Evolutionary conservation across 768 basidiomycete species (phyloP).

Genomic region (Ramaria sp.): DNA sequence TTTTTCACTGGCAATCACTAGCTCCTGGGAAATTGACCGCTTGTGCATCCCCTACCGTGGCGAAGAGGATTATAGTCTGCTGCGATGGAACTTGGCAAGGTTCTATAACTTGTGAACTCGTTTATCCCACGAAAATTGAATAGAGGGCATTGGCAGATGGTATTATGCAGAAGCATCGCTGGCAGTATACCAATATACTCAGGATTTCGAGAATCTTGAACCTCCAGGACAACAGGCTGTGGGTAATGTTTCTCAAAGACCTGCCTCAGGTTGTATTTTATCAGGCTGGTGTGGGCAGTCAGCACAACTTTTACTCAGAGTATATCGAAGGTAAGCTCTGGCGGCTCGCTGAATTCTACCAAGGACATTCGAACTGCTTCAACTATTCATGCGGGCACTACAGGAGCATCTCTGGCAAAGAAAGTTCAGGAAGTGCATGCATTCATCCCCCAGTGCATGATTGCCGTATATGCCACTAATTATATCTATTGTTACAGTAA

Average conservation of each 20-base stretch:
- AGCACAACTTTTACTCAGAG: conserved; percentile 43
- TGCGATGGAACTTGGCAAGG: conserved; percentile 48
- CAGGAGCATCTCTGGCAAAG: conserved; percentile 49
- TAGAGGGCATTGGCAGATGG: conserved; percentile 27
- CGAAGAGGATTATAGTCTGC: conserved; percentile 59
- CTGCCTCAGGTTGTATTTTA: conserved; percentile 58
- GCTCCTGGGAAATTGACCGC: no score
- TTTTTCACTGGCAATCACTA: no score
- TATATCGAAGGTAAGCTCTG: conserved; percentile 42
- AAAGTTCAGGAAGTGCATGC: conserved; percentile 73
- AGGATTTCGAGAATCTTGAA: conserved; percentile 21
- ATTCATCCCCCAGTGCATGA: conserved; percentile 61
- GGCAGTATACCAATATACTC: conserved; percentile 13
- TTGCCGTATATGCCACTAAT: neutral
- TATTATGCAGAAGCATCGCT: conserved; percentile 16
- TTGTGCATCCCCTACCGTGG: conserved; percentile 11
- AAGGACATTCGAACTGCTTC: neutral
- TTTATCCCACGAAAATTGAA: neutral
- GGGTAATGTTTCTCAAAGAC: conserved; percentile 25
- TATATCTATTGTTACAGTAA: conserved; percentile 33
- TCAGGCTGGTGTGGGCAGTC: conserved; percentile 51
- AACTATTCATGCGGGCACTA: conserved; percentile 35
- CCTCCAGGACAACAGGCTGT: conserved; percentile 22
- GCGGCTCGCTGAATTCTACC: neutral
- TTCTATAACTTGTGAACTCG: conserved; percentile 13